Percentiles rank a stretch among this genome's conserved stretches.
Conservation (phyloP, 139 green algal genomes). For the Chlamydomonas incerta region DNA sequence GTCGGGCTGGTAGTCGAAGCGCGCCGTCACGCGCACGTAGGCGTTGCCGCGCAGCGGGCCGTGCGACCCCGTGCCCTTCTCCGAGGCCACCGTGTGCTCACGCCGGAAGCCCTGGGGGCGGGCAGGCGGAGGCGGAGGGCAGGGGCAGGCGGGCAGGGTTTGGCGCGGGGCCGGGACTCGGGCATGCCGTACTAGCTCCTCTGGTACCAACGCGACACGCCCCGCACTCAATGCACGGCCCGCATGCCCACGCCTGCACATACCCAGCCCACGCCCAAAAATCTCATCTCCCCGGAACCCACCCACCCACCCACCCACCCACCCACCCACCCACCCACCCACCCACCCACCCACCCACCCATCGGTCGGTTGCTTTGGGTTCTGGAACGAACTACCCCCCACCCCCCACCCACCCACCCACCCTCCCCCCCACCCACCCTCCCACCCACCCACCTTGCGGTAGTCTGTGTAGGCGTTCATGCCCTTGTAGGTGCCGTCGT, state of each 20-base stretch:
- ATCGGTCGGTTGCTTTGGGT: too few relatives aligned
- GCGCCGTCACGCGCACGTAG: slow-evolving; percentile 59
- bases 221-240: too few relatives aligned
- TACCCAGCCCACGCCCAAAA: too few relatives aligned
- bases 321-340: too few relatives aligned
- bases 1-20: slow-evolving; percentile 98
- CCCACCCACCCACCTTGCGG: slow-evolving; percentile 52
- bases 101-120: slow-evolving; percentile 68
- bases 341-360: too few relatives aligned
- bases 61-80: slow-evolving; percentile 83
- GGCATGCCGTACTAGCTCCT: too few relatives aligned
- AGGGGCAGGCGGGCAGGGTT: background rate
- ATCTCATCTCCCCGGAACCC: too few relatives aligned
- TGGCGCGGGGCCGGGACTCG: background rate
- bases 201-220: too few relatives aligned
- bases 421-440: slow-evolving; percentile 35
- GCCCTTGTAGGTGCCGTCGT: slow-evolving; percentile 81
- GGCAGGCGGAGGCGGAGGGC: background rate
- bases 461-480: slow-evolving; percentile 88
- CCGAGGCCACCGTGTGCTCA: slow-evolving; percentile 69
- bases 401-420: background rate
- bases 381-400: background rate
- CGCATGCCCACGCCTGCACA: too few relatives aligned
- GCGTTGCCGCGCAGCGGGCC: slow-evolving; percentile 87
- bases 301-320: too few relatives aligned